Percentiles rank a stretch among this genome's conserved stretches.
phyloP scores from a whole-genome alignment of 768 basidiomycete species.

The Psilocybe azurescens region DNA sequence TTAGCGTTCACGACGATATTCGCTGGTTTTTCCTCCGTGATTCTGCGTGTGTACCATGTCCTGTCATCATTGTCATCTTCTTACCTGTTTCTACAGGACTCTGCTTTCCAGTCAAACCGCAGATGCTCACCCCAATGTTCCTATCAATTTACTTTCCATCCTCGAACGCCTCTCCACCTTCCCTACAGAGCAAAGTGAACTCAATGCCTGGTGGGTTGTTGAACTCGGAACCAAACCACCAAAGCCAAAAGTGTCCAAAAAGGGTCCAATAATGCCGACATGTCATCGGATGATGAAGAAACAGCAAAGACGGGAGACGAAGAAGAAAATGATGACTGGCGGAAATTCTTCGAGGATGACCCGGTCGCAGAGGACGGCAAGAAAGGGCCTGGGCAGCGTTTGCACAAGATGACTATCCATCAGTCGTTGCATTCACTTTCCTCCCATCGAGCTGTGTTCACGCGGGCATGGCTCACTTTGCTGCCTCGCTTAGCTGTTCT shows the following conservation, averaged over 20 bases:
- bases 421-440: slow-evolving; percentile 78
- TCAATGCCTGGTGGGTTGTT: slow-evolving; percentile 82
- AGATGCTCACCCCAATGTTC: slow-evolving; percentile 42
- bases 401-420: slow-evolving; percentile 73
- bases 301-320: slow-evolving; percentile 36
- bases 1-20: slow-evolving; percentile 80
- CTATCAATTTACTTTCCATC: slow-evolving; percentile 58
- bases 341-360: slow-evolving; percentile 82
- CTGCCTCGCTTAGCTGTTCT: slow-evolving; percentile 60
- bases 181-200: slow-evolving; percentile 69
- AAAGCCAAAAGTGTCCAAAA: slow-evolving; percentile 50
- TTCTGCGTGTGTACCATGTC: slow-evolving; percentile 56
- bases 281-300: slow-evolving; percentile 39
- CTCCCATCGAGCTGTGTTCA: slow-evolving; percentile 83
- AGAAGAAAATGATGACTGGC: slow-evolving; percentile 67
- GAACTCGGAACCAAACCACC: slow-evolving; percentile 66
- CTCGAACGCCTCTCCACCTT: slow-evolving; percentile 75
- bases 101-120: slow-evolving; percentile 34
- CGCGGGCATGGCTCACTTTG: slow-evolving; percentile 78
- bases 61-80: not conserved
- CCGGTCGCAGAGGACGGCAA: slow-evolving; percentile 38
- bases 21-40: slow-evolving; percentile 91
- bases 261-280: slow-evolving; percentile 31
- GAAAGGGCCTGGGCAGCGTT: slow-evolving; percentile 48
- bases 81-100: slow-evolving; percentile 26